Evolutionary conservation across 1,284 basidiomycete genomes (phyloP).

Genomic region (Abortiporus biennis): DNA sequence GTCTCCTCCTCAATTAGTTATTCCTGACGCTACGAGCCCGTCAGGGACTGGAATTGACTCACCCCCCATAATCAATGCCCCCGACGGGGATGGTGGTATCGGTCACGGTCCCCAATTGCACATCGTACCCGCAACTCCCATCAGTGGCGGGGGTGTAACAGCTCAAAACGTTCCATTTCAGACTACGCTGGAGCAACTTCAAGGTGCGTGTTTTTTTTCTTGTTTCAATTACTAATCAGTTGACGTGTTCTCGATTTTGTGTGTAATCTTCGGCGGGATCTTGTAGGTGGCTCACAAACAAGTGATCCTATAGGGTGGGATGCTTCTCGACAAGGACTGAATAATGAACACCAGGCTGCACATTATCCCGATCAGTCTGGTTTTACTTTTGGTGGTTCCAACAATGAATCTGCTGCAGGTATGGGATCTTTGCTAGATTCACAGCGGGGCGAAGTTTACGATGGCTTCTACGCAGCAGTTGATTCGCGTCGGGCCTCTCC

Average conservation of each 20-base stretch:
- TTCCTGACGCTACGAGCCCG: slow-evolving; percentile 50
- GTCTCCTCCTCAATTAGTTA: slow-evolving; percentile 64
- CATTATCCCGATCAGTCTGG: slow-evolving; percentile 23
- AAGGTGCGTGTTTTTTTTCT: slow-evolving; percentile 47
- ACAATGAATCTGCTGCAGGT: slow-evolving; percentile 13
- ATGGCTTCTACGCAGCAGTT: no score
- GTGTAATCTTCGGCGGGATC: slow-evolving; percentile 4
- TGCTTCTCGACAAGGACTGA: slow-evolving; percentile 15
- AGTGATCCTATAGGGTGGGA: no score
- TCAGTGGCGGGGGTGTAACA: slow-evolving; percentile 51
- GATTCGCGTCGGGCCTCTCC: no score
- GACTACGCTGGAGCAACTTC: slow-evolving; percentile 32
- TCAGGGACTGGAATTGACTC: slow-evolving; percentile 24
- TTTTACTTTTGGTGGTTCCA: slow-evolving; percentile 18
- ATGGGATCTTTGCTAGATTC: slow-evolving; percentile 15
- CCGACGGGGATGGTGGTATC: slow-evolving; percentile 52
- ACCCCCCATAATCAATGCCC: slow-evolving; percentile 59
- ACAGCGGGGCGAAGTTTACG: background rate
- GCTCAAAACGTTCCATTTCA: slow-evolving; percentile 44
- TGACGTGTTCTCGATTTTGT: background rate
- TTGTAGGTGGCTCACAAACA: slow-evolving; percentile 14
- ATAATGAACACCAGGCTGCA: slow-evolving; percentile 13
- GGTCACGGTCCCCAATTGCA: slow-evolving; percentile 55
- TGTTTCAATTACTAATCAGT: slow-evolving; percentile 1
- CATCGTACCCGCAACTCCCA: slow-evolving; percentile 76